Evolutionary conservation across 352 stramenopile genomes (phyloP), one percentile per base, ranked within the genome.

Genomic region (Pythium insidiosum): DNA sequence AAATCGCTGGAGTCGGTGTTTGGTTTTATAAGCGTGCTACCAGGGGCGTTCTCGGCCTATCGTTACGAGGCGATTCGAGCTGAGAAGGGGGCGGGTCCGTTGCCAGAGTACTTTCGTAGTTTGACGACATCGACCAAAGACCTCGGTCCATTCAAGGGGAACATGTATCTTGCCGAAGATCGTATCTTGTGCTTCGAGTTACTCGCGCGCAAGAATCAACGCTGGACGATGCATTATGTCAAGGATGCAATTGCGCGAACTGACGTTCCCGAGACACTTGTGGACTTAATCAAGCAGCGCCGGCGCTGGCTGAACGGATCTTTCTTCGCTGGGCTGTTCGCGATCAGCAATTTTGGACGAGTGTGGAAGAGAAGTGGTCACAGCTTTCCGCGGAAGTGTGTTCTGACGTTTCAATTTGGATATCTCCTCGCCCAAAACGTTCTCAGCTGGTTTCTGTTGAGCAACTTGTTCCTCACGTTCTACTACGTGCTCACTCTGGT

Each of bases 121-220:
- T 39, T 78, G n/a, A 73, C 66, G 24, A 70, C 60, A 2, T 72
- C 60, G 39, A 72, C 54, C 0, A 60, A 62, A 18, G 66, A 72
- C 5, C 38, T 74, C 1, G 66, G 66, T 4, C 70, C 73, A 11
- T 82, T 84, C 43, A 72, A 73, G 35, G 70, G 70, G 28, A 86
- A 84, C 47, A 82, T 84, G 73, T 84, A 81, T 47, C 57, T 86
- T 0, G 70, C 68, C 6, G 68, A 84, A 54, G 73, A 84, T 41
- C 68, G 70, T 10, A 80, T 86, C 36, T 52, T 86, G 21, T 77
- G 66, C 39, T 84, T 80, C 43, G 70, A 86, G 42, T 33, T 86
- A 15, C 37, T 86, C 3, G 68, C 68, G 6, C 44, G 58, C 13
- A 56, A 53, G 20, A 50, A 56, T 18, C 46, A 52, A 11, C 48